Conservation (phyloP, 192 early-diverging fungal species). For the Ambispora gerdemannii region DNA sequence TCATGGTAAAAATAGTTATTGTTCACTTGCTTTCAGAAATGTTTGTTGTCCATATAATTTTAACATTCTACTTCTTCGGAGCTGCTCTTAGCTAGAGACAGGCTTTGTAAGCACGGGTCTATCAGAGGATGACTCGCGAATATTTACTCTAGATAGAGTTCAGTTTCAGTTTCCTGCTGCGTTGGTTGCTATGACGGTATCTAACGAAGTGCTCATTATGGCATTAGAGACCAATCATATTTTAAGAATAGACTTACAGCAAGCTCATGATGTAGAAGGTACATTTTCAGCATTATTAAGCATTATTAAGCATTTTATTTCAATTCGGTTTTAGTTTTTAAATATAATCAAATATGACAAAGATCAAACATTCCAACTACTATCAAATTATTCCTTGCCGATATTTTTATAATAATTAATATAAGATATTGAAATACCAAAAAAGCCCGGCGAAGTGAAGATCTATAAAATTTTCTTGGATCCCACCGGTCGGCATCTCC, state of each 20-base stretch:
- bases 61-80: slow-evolving; percentile 8
- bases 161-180: slow-evolving; percentile 82
- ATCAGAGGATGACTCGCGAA: slow-evolving; percentile 46
- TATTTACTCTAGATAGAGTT: slow-evolving; percentile 85
- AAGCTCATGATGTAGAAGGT: slow-evolving; percentile 77
- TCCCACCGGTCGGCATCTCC: slow-evolving; percentile 83
- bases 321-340: too few relatives aligned
- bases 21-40: neutral
- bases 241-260: slow-evolving; percentile 86
- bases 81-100: slow-evolving; percentile 47
- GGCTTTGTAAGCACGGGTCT: slow-evolving; percentile 57
- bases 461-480: slow-evolving; percentile 81
- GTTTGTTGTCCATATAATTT: neutral
- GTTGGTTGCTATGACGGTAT: slow-evolving; percentile 71
- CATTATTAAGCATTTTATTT: too few relatives aligned
- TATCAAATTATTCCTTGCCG: too few relatives aligned
- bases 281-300: too few relatives aligned
- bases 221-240: slow-evolving; percentile 72
- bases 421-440: slow-evolving; percentile 70
- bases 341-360: too few relatives aligned
- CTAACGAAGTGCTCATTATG: slow-evolving; percentile 71
- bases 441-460: slow-evolving; percentile 53
- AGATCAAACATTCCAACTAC: too few relatives aligned
- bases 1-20: slow-evolving; percentile 31
- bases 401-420: too few relatives aligned